Base-by-base conservation (phyloP, 2,329 filamentous ascomycete genomes). In the Zymoseptoria crescenta region DNA sequence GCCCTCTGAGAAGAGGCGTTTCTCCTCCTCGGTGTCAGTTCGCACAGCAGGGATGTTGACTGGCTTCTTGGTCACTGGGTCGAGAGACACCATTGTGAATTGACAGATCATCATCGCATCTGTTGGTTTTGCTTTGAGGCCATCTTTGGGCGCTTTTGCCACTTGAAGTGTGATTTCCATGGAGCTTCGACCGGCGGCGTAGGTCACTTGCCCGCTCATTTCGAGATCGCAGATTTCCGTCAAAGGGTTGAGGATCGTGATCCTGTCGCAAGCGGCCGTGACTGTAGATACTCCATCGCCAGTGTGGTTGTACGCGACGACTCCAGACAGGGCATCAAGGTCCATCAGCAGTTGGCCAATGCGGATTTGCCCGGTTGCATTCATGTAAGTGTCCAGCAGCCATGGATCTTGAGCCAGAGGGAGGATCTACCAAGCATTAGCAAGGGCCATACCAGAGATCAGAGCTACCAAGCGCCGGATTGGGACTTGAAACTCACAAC, bases 211-310 rank as follows among this genome's bases (percentile, higher is more conserved):
- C 4, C 84, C 84, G 59, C 85, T 88, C 48, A 90, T 81, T 68
- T 91, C 85, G 8, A 92, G 81, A 71, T 92, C 88, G 64, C 87
- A 91, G 56, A 92, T 89, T 67, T 91, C 87, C 45, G 83, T 87
- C 24, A 91, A 76, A 0, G 87, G 87, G 60, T 88, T 83, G 53
- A 88, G 82, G 65, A 91, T 85, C 3, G 80, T 82, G 65, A 87
- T 87, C 54, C 84, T 75, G 67, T 87, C 84, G 58, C 83, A 84
- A 20, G 83, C 83, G 16, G 84, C 84, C 3, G 84, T 87, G 35
- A 87, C 84, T 1, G 83, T 86, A 1, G 81, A 83, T 1, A 86
- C 83, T 50, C 76, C 75, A 56, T 87, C 84, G 19, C 85, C 85
- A 0, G 85, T 86, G 66, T 88, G 85, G 62, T 87, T 88, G 73